phyloP scores from a whole-genome alignment of 2,329 filamentous ascomycete genomes.

The Neopestalotiopsis sp. region DNA sequence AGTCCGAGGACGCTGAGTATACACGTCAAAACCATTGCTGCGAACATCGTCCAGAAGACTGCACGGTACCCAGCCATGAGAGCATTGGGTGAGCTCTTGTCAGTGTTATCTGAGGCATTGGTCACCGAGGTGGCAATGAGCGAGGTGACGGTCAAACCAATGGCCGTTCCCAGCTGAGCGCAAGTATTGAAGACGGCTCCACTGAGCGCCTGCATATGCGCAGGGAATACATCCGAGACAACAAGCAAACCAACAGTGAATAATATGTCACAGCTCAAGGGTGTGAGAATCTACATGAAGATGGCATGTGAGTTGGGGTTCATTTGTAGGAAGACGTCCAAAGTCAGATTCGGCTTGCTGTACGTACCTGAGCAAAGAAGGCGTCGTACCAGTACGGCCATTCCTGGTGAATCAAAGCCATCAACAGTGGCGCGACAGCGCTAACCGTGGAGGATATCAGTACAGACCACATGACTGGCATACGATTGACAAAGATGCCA shows the following conservation, averaged over 20 bases:
- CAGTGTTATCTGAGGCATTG: too few relatives aligned
- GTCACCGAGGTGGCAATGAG: slow-evolving; percentile 53
- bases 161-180: slow-evolving; percentile 60
- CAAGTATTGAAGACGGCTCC: slow-evolving; percentile 66
- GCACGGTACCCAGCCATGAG: too few relatives aligned
- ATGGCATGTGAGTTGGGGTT: slow-evolving; percentile 10
- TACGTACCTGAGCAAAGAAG: not conserved
- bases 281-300: not conserved
- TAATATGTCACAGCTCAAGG: slow-evolving; percentile 41
- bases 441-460: not conserved
- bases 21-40: too few relatives aligned
- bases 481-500: not conserved
- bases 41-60: too few relatives aligned
- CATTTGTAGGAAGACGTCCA: slow-evolving; percentile 39
- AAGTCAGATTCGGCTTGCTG: too few relatives aligned
- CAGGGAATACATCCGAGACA: slow-evolving; percentile 59
- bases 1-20: too few relatives aligned
- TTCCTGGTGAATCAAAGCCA: not conserved
- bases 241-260: slow-evolving; percentile 62
- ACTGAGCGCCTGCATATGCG: slow-evolving; percentile 60
- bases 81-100: too few relatives aligned
- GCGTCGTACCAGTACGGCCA: not conserved
- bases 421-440: not conserved
- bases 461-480: not conserved
- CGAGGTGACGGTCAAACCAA: slow-evolving; percentile 57